These are phyloP conservation scores for Paxillus involutus DNA, from an alignment of 768 basidiomycete genomes.

Conservation along the genomic window DNA sequence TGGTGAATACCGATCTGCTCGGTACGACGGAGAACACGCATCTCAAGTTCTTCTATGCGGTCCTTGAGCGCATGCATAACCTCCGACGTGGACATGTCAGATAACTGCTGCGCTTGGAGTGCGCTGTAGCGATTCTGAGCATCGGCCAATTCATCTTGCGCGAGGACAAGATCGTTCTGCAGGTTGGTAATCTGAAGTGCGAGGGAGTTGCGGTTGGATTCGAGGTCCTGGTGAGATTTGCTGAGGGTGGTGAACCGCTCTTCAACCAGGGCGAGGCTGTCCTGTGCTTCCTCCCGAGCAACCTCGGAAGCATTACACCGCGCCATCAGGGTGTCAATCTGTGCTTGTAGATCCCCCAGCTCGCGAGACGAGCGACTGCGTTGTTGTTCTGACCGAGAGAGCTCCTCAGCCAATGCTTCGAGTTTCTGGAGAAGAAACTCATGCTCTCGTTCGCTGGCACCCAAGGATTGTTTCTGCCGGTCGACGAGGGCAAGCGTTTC, in stretches of 20 bases:
- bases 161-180: constrained; percentile 52
- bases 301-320: constrained; percentile 33
- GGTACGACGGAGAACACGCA: constrained; percentile 60
- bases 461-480: constrained; percentile 13
- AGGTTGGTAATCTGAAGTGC: constrained; percentile 64
- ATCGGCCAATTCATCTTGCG: constrained; percentile 52
- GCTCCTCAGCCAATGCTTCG: constrained; percentile 29
- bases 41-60: constrained; percentile 71
- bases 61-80: constrained; percentile 54
- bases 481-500: constrained; percentile 18
- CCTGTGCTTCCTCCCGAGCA: constrained; percentile 37
- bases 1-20: constrained; percentile 79
- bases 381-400: constrained; percentile 34
- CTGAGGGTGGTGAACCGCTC: constrained; percentile 44
- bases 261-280: constrained; percentile 29
- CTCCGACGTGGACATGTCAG: constrained; percentile 57
- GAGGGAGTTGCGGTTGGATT: constrained; percentile 67
- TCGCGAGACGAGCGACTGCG: constrained; percentile 24
- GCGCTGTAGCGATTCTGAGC: constrained; percentile 60
- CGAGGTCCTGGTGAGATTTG: constrained; percentile 51
- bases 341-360: constrained; percentile 35
- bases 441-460: constrained; percentile 20
- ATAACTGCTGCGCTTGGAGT: constrained; percentile 68
- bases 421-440: constrained; percentile 31
- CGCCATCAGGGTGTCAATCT: constrained; percentile 31